Evolutionary conservation across 1,284 basidiomycete species (phyloP).

Genomic region (Cryptococcus sp.): DNA sequence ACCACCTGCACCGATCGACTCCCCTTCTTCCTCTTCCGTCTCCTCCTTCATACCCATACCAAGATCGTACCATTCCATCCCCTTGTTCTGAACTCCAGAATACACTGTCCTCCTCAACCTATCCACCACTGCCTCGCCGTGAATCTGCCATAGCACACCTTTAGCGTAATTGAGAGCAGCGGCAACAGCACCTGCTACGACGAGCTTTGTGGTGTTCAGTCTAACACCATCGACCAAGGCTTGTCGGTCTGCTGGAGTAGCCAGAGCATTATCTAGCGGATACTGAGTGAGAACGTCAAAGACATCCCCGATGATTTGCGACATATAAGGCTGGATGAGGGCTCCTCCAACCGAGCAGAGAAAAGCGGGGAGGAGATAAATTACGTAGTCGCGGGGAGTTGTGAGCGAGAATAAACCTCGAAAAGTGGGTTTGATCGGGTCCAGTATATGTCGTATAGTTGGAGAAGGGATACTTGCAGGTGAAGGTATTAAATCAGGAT

Average conservation of each 20-base stretch:
- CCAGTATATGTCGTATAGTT: not conserved
- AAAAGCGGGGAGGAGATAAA: slow-evolving; percentile 67
- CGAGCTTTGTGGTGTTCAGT: slow-evolving; percentile 60
- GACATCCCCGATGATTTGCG: slow-evolving; percentile 75
- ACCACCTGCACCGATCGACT: slow-evolving; percentile 75
- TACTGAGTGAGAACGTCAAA: slow-evolving; percentile 71
- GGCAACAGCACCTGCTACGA: slow-evolving; percentile 65
- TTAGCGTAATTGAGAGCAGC: slow-evolving; percentile 70
- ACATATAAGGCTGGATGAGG: slow-evolving; percentile 87
- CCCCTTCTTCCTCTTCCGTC: slow-evolving; percentile 49
- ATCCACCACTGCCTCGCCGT: slow-evolving; percentile 74
- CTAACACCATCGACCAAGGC: slow-evolving; percentile 60
- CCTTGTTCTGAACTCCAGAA: slow-evolving; percentile 62
- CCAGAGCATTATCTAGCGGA: slow-evolving; percentile 43
- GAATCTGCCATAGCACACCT: slow-evolving; percentile 77
- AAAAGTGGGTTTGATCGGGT: slow-evolving; percentile 53
- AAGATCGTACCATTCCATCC: slow-evolving; percentile 82
- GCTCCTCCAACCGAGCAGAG: slow-evolving; percentile 65
- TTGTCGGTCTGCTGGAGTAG: slow-evolving; percentile 51
- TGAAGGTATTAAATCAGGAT: slow-evolving; percentile 14
- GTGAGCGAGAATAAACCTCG: slow-evolving; percentile 64
- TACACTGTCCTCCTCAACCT: slow-evolving; percentile 68
- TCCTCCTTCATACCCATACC: slow-evolving; percentile 66
- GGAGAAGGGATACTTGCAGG: not conserved
- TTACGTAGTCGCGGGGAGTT: slow-evolving; percentile 53